Conservation (phyloP, 179 eudicot species). For the Sideroxylon spinosum region DNA sequence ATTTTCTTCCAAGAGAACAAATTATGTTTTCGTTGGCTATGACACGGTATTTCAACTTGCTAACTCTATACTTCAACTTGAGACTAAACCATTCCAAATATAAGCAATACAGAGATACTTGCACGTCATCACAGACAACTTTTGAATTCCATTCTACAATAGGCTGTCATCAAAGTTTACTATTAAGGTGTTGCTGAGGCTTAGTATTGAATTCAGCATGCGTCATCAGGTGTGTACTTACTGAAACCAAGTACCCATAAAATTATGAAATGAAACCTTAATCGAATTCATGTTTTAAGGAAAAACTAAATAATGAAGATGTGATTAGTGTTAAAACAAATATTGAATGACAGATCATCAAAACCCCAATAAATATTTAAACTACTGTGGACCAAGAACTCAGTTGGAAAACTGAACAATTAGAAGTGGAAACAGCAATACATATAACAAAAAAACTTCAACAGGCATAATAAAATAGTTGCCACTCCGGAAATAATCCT, state of each 20-base stretch:
- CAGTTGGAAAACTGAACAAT: background rate
- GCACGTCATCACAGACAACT: background rate
- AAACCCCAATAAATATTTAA: background rate
- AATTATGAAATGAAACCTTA: background rate
- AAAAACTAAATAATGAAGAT: background rate
- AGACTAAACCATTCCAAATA: background rate
- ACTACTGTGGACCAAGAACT: background rate
- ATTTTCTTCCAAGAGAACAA: background rate
- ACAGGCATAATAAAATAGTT: background rate
- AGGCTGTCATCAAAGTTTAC: background rate
- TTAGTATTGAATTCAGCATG: background rate
- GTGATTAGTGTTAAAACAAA: background rate
- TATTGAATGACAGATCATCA: background rate
- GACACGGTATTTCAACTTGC: background rate
- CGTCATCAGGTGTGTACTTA: background rate
- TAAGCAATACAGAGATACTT: background rate
- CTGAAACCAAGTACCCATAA: background rate
- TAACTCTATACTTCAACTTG: background rate
- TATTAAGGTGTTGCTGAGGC: background rate
- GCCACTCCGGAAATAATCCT: constrained; percentile 14
- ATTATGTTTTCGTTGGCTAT: background rate
- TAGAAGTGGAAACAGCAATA: background rate
- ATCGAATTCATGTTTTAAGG: background rate
- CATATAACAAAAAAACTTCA: background rate
- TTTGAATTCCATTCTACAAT: background rate